Base-by-base conservation (phyloP, 2,329 filamentous ascomycete species). In the Ascochyta pisi region DNA sequence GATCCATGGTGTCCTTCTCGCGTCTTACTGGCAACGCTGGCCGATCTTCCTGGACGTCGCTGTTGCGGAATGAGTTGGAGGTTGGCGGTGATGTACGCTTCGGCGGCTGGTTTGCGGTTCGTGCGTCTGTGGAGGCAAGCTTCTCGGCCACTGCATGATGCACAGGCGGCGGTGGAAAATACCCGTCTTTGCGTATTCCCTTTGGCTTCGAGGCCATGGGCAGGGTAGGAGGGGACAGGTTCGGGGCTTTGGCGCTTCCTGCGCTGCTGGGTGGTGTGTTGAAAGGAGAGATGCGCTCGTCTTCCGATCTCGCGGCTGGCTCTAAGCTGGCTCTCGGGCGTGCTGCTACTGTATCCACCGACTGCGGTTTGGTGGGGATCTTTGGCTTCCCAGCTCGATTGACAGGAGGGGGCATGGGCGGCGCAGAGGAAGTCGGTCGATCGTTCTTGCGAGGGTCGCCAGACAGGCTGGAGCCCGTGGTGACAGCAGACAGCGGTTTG, bases 361-460 rank as follows among this genome's bases (percentile, higher is more conserved):
- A 67, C 31, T 71, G 68, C 3, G 70, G 63, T 45, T 86, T 85
- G 9, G 76, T 73, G 10, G 82, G 82, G 50, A 89, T 83, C 66
- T 86, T 88, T 4, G 89, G 89, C 74, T 96, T 96, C 37, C 91
- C 90, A 27, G 87, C 86, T 50, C 93, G 86, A 72, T 96, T 95
- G 34, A 93, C 83, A 0, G 90, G 89, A 4, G 92, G 91, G 9
- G 91, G 90, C 24, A 73, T 63, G 12, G 68, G 62, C 9, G 71
- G 64, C n/a, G 69, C 66, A 27, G 71, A 70, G 10, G 81, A 73
- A 4, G 82, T 81, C 10, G 75, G 52, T 6, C 66, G 60, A 7
- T 74, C 68, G 27, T 53, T 62, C 48, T 75, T 76, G 50, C 63
- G 68, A 6, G 70, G 67, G 22, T 76, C 73, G 0, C 48, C 60